phyloP scores from a whole-genome alignment of 306 rosid species.

The Dalbergia cochinchinensis region DNA sequence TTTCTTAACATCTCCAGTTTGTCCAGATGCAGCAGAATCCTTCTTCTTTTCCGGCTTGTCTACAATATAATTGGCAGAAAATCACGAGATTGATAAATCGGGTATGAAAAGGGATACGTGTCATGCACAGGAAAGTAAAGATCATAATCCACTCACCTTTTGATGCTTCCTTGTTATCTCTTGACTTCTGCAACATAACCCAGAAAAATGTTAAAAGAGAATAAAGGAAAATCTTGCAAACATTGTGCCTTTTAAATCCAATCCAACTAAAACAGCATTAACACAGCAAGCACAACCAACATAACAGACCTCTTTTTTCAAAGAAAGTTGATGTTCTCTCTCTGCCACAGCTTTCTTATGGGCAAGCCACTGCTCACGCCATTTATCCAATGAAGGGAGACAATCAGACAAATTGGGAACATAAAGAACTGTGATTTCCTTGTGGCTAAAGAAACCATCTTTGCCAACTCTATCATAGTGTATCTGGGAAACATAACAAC shows the following conservation, averaged over 20 bases:
- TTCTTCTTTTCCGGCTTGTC: constrained; percentile 64
- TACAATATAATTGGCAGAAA: constrained; percentile 40
- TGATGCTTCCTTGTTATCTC: constrained; percentile 55
- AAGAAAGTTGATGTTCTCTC: constrained; percentile 69
- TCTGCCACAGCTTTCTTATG: constrained; percentile 84
- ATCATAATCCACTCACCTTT: constrained; percentile 48
- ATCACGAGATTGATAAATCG: not conserved
- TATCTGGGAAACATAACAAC: constrained; percentile 64
- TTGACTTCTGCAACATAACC: constrained; percentile 53
- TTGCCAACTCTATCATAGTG: constrained; percentile 92
- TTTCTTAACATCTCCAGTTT: constrained; percentile 57
- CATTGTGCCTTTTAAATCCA: not conserved
- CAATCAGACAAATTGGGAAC: constrained; percentile 94
- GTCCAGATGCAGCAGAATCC: constrained; percentile 61
- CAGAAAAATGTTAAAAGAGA: not conserved
- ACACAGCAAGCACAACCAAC: constrained; percentile 20
- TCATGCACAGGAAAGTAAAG: constrained; percentile 29
- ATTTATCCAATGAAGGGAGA: constrained; percentile 81
- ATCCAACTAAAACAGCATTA: constrained; percentile 3
- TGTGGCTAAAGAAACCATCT: constrained; percentile 95
- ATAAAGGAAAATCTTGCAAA: not conserved
- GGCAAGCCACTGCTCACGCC: constrained; percentile 93
- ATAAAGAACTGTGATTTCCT: constrained; percentile 85
- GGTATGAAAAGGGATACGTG: constrained; percentile 8
- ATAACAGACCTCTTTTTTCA: constrained; percentile 75